phyloP scores from a whole-genome alignment of 768 basidiomycete species.

The Tylopilus sp. region DNA sequence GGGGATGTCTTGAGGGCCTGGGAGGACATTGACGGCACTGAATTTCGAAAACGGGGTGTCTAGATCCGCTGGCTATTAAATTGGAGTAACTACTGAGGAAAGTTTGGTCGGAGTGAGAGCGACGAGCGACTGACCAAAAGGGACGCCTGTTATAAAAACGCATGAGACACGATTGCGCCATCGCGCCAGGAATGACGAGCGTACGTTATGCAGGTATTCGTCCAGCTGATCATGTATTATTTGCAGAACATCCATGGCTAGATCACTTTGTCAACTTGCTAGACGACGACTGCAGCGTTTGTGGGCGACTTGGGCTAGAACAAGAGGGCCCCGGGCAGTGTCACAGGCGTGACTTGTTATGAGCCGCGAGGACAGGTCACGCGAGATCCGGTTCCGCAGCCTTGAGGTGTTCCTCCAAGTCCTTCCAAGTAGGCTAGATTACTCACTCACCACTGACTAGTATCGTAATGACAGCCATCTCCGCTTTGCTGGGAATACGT shows the following conservation, averaged over 20 bases:
- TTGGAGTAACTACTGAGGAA: not conserved
- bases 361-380: slow-evolving; percentile 9
- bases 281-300: slow-evolving; percentile 1
- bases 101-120: not conserved
- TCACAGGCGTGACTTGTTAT: slow-evolving; percentile 1
- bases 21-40: slow-evolving; percentile 7
- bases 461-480: slow-evolving; percentile 3
- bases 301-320: not conserved
- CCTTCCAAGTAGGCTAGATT: not conserved
- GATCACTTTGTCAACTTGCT: not conserved
- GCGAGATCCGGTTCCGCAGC: not conserved
- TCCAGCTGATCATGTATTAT: slow-evolving; percentile 18
- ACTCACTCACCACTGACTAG: not conserved
- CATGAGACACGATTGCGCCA: slow-evolving; percentile 36
- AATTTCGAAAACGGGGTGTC: slow-evolving; percentile 18
- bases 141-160: slow-evolving; percentile 9
- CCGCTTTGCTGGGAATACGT: not conserved
- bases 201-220: slow-evolving; percentile 21
- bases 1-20: slow-evolving; percentile 10
- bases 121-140: slow-evolving; percentile 17
- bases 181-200: slow-evolving; percentile 10
- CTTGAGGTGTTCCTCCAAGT: not conserved
- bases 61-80: slow-evolving; percentile 13
- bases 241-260: slow-evolving; percentile 16
- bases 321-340: not conserved